These are phyloP conservation scores for Heritiera fomes DNA, from an alignment of 345 rosid genomes.

Conservation along the genomic window DNA sequence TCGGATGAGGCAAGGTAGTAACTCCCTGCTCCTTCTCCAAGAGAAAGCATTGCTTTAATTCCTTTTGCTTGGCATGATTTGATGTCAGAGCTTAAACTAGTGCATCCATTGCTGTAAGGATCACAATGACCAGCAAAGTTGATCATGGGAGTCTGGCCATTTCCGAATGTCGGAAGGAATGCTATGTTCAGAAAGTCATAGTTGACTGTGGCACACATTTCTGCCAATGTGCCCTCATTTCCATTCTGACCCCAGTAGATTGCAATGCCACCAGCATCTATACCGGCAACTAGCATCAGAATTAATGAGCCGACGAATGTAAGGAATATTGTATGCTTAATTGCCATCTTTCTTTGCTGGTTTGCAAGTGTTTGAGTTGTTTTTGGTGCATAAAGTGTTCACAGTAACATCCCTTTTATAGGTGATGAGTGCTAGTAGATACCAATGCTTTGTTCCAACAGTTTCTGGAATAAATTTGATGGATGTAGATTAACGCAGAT, in stretches of 20 bases:
- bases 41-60: not conserved
- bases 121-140: not conserved
- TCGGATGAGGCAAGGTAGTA: not conserved
- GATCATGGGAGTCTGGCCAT: not conserved
- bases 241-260: not conserved
- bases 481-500: too few species aligned
- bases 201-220: not conserved
- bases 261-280: not conserved
- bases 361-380: not conserved
- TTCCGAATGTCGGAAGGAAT: not conserved
- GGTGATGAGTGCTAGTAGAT: too few species aligned
- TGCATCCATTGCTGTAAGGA: not conserved
- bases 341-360: not conserved
- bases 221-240: not conserved
- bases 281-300: not conserved
- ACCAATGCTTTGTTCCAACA: too few species aligned
- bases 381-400: not conserved
- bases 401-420: too few species aligned
- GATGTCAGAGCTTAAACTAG: not conserved
- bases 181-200: not conserved
- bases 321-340: not conserved
- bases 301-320: not conserved
- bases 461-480: too few species aligned
- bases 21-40: not conserved
- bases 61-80: not conserved